phyloP scores from a whole-genome alignment of 305 asterid species.

The Fraxinus baroniana region DNA sequence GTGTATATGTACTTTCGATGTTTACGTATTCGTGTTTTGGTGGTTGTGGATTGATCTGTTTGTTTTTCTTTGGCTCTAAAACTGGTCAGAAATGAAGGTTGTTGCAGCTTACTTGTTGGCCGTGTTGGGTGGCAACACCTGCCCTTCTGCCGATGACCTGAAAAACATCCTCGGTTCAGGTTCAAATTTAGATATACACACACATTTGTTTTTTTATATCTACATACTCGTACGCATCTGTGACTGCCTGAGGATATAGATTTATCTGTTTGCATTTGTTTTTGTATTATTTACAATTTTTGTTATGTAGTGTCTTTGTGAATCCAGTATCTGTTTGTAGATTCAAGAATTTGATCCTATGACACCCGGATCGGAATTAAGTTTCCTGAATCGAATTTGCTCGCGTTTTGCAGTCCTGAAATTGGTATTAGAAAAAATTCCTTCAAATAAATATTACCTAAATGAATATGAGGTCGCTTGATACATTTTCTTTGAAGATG shows the following conservation, averaged over 20 bases:
- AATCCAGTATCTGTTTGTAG: not conserved
- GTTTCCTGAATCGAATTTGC: not conserved
- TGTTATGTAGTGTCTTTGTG: not conserved
- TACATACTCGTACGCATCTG: not conserved
- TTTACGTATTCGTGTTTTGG: not conserved
- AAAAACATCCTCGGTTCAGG: constrained; percentile 33
- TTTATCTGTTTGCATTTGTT: not conserved
- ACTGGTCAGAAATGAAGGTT: constrained; percentile 30
- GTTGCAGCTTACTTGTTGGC: constrained; percentile 37
- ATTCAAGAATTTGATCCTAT: not conserved
- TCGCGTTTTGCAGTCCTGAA: not conserved
- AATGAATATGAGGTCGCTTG: not conserved
- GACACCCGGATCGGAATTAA: not conserved
- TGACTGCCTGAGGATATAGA: not conserved
- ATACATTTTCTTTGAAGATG: not conserved
- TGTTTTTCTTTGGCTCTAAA: not conserved
- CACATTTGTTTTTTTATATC: not conserved
- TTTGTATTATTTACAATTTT: not conserved
- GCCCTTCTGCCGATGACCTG: constrained; percentile 28
- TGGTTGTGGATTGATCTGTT: not conserved
- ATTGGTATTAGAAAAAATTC: not conserved
- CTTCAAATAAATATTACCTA: not conserved
- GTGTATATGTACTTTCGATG: not conserved
- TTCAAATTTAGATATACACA: not conserved
- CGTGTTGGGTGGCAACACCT: constrained; percentile 36